phyloP scores from a whole-genome alignment of 1,284 basidiomycete genomes.

The Singerocomus inundabilis region DNA sequence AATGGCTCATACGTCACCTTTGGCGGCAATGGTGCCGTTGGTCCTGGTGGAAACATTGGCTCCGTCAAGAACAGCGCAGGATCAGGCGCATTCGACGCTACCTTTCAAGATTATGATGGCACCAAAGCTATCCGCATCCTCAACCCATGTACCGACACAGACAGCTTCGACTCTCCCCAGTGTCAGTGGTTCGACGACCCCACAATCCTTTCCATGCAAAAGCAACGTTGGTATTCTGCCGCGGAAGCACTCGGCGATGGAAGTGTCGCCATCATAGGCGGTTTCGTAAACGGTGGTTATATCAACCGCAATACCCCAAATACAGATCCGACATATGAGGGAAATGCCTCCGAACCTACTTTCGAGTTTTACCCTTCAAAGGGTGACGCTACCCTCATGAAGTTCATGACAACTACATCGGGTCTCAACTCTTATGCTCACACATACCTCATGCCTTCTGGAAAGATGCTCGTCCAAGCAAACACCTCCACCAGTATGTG shows the following conservation, averaged over 20 bases:
- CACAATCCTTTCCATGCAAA: constrained; percentile 67
- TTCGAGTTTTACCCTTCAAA: constrained; percentile 83
- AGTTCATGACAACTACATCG: constrained; percentile 79
- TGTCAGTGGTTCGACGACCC: constrained; percentile 84
- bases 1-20: constrained; percentile 65
- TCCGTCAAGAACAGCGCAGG: constrained; percentile 44
- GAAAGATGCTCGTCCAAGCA: constrained; percentile 82
- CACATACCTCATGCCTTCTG: constrained; percentile 83
- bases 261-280: constrained; percentile 71
- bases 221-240: constrained; percentile 84
- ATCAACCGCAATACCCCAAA: constrained; percentile 83
- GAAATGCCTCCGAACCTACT: constrained; percentile 63
- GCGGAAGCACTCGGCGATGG: constrained; percentile 75
- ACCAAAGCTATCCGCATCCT: constrained; percentile 69
- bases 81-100: constrained; percentile 54
- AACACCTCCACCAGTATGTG: constrained; percentile 73
- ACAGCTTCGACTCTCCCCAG: constrained; percentile 44
- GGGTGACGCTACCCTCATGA: constrained; percentile 59
- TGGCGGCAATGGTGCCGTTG: constrained; percentile 77
- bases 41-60: constrained; percentile 66
- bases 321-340: constrained; percentile 59
- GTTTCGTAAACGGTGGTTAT: constrained; percentile 84
- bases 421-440: constrained; percentile 91
- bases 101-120: constrained; percentile 67
- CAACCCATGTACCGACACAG: constrained; percentile 64